phyloP scores from a whole-genome alignment of 2,329 filamentous ascomycete genomes.

The Zymoseptoria tritici region DNA sequence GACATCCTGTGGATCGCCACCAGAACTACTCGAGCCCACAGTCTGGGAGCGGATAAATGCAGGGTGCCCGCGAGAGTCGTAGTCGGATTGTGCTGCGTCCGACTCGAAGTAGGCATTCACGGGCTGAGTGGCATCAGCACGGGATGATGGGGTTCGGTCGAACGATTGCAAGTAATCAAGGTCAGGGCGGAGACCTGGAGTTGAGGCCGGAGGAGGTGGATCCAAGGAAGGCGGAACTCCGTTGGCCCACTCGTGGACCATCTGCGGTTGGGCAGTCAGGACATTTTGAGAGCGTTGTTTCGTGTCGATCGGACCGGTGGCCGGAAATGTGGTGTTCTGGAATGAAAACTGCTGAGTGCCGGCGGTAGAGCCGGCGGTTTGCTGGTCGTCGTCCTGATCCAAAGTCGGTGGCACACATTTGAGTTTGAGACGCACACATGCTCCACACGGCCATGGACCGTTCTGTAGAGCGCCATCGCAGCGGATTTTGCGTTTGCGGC shows the following conservation, averaged over 20 bases:
- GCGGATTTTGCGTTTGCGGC: constrained; percentile 91
- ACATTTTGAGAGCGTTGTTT: constrained; percentile 6
- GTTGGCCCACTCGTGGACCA: constrained; percentile 15
- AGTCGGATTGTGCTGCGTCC: constrained; percentile 7
- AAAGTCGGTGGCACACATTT: constrained; percentile 87
- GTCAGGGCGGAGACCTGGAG: constrained; percentile 11
- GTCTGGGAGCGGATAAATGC: constrained; percentile 19
- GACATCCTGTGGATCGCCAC: constrained; percentile 28
- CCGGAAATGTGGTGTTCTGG: constrained; percentile 20
- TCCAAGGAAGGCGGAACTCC: constrained; percentile 3
- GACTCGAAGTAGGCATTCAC: constrained; percentile 13
- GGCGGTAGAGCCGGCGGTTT: constrained; percentile 14
- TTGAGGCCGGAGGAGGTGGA: constrained; percentile 7
- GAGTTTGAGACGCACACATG: constrained; percentile 84
- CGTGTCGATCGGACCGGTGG: constrained; percentile 6
- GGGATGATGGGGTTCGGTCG: constrained; percentile 8
- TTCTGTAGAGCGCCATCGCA: constrained; percentile 96
- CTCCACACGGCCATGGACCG: constrained; percentile 84
- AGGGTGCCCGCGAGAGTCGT: constrained; percentile 13
- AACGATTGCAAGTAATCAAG: constrained; percentile 13
- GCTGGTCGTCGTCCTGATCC: constrained; percentile 57
- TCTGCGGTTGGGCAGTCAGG: constrained; percentile 7
- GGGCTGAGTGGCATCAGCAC: constrained; percentile 8
- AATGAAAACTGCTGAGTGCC: constrained; percentile 25
- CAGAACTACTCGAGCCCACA: constrained; percentile 21